Evolutionary conservation across 2,329 filamentous ascomycete species (phyloP).

Genomic region (Metarhizium guizhouense): DNA sequence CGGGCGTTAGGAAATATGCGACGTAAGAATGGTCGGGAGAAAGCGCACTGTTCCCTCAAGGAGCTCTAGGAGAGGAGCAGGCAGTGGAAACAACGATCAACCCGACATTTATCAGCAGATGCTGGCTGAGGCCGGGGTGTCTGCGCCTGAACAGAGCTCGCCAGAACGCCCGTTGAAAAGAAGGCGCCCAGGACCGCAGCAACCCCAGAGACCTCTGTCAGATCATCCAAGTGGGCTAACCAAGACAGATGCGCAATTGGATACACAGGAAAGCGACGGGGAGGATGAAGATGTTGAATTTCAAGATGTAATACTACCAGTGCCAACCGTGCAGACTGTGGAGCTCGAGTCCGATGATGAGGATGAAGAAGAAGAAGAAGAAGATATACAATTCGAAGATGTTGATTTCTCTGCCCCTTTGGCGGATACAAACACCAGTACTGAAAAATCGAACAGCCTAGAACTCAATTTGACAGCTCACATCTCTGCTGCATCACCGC

Average conservation of each 20-base stretch:
- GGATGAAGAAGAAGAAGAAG: conserved; percentile 29
- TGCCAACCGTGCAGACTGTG: conserved; percentile 41
- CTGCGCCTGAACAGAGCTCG: conserved; percentile 13
- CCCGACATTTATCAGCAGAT: conserved; percentile 39
- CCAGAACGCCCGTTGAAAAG: conserved; percentile 33
- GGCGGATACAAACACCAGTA: conserved; percentile 11
- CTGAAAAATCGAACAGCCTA: conserved; percentile 27
- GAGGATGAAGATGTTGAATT: conserved; percentile 38
- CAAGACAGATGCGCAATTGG: background rate
- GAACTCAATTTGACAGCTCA: conserved; percentile 46
- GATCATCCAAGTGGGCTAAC: background rate
- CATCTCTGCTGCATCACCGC: conserved; percentile 21
- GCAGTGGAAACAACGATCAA: conserved; percentile 12
- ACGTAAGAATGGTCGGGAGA: conserved; percentile 21
- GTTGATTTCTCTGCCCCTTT: conserved; percentile 31
- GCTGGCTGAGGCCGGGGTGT: conserved; percentile 39
- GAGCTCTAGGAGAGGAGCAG: conserved; percentile 11
- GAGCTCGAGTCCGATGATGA: conserved; percentile 39
- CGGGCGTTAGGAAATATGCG: background rate
- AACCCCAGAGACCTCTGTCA: background rate
- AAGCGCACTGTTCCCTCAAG: conserved; percentile 18
- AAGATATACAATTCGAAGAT: conserved; percentile 38
- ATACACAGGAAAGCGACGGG: conserved; percentile 8
- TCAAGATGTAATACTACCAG: conserved; percentile 39
- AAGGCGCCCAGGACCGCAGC: conserved; percentile 16